phyloP scores from a whole-genome alignment of 179 eudicot species.

The Silene coronaria region DNA sequence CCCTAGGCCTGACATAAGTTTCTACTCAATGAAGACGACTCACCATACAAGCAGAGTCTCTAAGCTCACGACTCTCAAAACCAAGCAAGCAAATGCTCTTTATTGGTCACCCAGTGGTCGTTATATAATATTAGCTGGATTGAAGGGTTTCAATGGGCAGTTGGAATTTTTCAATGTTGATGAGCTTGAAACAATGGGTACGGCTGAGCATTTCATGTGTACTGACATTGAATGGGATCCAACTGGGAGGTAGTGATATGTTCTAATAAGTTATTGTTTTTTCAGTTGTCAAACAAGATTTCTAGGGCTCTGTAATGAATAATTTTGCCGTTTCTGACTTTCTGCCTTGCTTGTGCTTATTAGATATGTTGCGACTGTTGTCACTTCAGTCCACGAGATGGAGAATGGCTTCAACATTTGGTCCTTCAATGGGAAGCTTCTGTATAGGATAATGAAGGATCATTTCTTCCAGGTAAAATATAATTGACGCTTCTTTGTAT shows the following conservation, averaged over 20 bases:
- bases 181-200: constrained; percentile 98
- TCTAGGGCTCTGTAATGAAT: not conserved
- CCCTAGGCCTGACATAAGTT: constrained; percentile 90
- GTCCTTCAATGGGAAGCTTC: constrained; percentile 79
- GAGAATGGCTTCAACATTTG: constrained; percentile 88
- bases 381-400: constrained; percentile 86
- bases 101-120: constrained; percentile 94
- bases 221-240: constrained; percentile 99
- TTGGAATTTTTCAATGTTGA: constrained; percentile 90
- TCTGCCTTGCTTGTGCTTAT: not conserved
- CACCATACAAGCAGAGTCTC: constrained; percentile 66
- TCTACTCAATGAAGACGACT: constrained; percentile 75
- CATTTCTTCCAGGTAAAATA: constrained; percentile 79
- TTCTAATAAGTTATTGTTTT: not conserved
- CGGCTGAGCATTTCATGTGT: constrained; percentile 91
- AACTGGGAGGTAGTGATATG: constrained; percentile 68
- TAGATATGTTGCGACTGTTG: constrained; percentile 81
- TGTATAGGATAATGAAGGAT: constrained; percentile 70
- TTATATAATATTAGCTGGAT: constrained; percentile 72
- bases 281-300: not conserved
- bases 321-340: not conserved
- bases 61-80: constrained; percentile 78
- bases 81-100: constrained; percentile 93
- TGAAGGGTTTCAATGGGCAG: constrained; percentile 96
- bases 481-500: not conserved